Evolutionary conservation across 2,329 filamentous ascomycete species (phyloP), one percentile per base, ranked within the genome.

Genomic region (Helotiales sp.): DNA sequence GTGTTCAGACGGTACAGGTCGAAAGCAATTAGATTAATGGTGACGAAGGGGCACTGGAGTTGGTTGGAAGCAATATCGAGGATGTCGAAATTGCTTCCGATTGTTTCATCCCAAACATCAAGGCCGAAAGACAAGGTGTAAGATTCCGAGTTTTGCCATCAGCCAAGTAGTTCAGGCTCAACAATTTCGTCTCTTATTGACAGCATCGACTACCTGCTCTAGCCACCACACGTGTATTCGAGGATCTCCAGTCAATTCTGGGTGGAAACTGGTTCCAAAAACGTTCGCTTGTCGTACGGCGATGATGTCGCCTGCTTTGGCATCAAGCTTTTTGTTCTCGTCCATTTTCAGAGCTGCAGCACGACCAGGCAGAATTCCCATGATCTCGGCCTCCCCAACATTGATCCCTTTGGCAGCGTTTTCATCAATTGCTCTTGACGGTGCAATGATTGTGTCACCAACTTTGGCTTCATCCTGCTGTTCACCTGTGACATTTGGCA

Each of bases 181-280:
- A 31, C 33, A 25, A n/a, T 38, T 50, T 34, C 30, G 59, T 59
- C 64, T 66, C 33, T 30, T 33, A 13, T 66, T 55, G 22, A 71
- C 58, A 40, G 61, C 75, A 46, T 76, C 70, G 50, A 81, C 68
- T 30, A 91, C 89, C 73, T 93, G 84, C 66, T 81, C 77, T 70
- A 99, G 70, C 95, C 95, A 99, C 95, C 95, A 98, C 4, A 84
- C 81, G 74, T 99, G 95, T 69, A 98, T 96, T 55, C 95, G 83
- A 56, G 86, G 79, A 75, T 99, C 95, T 7, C 86, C 83, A 0
- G 93, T 98, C 72, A 99, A 74, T 74, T 99, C 95, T 0, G 95
- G 95, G 68, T 98, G 95, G 71, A 98, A 99, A 69, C 93, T 97
- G 2, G 90, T 97, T 3, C 92, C 95, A 67, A 98, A 89, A 0